Evolutionary conservation across 306 rosid species (phyloP), one percentile per base, ranked within the genome.

Genomic region (Dryas octopetala): DNA sequence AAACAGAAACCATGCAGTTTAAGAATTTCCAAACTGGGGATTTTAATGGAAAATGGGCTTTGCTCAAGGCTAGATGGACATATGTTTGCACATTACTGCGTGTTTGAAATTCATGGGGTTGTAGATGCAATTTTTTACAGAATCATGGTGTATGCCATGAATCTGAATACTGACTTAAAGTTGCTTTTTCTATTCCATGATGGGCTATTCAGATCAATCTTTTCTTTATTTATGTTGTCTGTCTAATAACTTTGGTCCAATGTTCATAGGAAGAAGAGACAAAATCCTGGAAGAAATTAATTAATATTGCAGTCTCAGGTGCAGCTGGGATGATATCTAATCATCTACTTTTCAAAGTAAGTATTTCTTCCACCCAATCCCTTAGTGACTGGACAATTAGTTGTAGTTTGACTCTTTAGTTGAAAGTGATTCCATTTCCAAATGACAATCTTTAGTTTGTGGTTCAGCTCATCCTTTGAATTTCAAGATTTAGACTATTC

Each of bases 291-390:
- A 95, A 92, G 91, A 95, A 89, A 75, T 51, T 92, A 66, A 92
- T 95, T 38, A 95, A 86, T 59, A 62, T 95, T 81, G 88, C 99
- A 16, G 97, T 95, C 83, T 95, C 99, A 47, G 99, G 97, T 64
- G 99, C 99, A 64, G 99, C 99, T 47, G 99, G 99, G 64, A 95
- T 92, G 99, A 95, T 95, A 78, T 84, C 97, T 38, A 95, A 95
- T 80, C 99, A 95, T 79, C 91, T 95, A 14, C 97, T 95, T 62
- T 95, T 95, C 86, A 92, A 95, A 88, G 99, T 92, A 74, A 83
- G 87, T 62, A 19, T 76, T 53, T 75, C 69, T 80, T 49, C 47
- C 62, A 68, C 60, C 70, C 49, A 45, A 66, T 9, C n/a, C 67
- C 54, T 26, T 26, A 40, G 45, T 59, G 45, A 40, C 45, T 15